Evolutionary conservation across 163 green algal genomes (phyloP), one percentile per base, ranked within the genome.

Genomic region (Volvox carteri): DNA sequence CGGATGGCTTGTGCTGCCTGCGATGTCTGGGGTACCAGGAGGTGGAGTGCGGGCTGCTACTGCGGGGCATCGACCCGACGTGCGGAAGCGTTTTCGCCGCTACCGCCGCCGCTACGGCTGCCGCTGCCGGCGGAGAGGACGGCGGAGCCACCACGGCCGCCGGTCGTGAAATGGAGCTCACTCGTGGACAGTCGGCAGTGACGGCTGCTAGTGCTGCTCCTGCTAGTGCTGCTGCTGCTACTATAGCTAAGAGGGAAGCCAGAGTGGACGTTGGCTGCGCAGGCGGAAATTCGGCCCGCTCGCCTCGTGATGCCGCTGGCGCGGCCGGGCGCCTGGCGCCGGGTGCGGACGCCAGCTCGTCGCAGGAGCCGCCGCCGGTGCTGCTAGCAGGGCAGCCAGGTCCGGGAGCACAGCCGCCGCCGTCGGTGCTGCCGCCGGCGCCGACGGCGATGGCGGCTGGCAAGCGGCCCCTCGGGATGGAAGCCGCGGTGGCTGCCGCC

Each of bases 1-100:
- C 23, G 28, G 18, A 16, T 73, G 48, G 33, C 23, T 37, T 73
- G 52, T 11, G 19, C 28, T 8, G 9, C 18, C 52, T 85, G 33
- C 16, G 28, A 21, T 11, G 12, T 50, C 37, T 72, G 77, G 52
- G 77, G 2, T 85, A 73, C 8, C 35, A 35, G 4, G 77, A 85
- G 77, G 77, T 85, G 56, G 21, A 74, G 21, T 85, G 78, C 41
- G 56, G 54, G 56, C 78, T 85, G 78, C 78, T 85, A 39, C 14
- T 85, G 78, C 78, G 78, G 37, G 41, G 19, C 30, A 8, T 46
- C 30, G n/a, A 8, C 3, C 33, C 9, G 28, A 35, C 3, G 25
- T 39, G 23, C 11, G 60, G 25, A 30, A 37, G 25, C 11, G 11
- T 6, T 39, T 30, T 21, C 33, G 30, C 2, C 9, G 30, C 33